Base-by-base conservation (phyloP, 2,329 filamentous ascomycete genomes). In the Coniosporium uncinatum region DNA sequence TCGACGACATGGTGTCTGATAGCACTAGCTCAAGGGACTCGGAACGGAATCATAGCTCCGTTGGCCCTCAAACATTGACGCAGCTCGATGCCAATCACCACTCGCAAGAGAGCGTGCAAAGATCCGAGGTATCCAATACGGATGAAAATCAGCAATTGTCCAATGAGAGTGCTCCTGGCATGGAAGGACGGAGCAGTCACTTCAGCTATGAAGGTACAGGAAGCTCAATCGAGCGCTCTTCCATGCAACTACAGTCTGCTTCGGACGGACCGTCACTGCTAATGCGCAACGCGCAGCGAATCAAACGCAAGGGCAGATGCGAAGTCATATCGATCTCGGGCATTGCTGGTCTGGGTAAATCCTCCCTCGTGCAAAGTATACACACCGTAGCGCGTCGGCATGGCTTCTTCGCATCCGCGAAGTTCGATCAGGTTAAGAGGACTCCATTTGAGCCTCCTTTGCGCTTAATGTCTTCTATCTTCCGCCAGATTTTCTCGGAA, bases 401-500 rank as follows among this genome's bases (percentile, higher is more conserved):
- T 43, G 78, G 78, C 5, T 83, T 81, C 50, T 79, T 79, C 49
- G 75, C 76, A 1, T 70, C 72, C 36, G 71, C 76, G 20, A 78
- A 76, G 48, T 77, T 83, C 41, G 79, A 83, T 48, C 70, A 74
- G 40, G 70, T 75, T 16, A 73, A 73, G 48, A 71, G 71, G 41
- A 69, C 76, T 4, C 79, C 79, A 0, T 83, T 80, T 47, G 79
- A 81, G 42, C 76, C 79, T 0, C 70, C 81, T 29, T 63, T 81
- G 16, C 73, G 71, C 45, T 64, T 79, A n/a, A 68, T 83, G 61
- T 75, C 74, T 5, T 78, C 75, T 29, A 59, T 82, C 16, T 75
- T 83, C 42, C 70, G 78, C 20, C 79, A 83, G 46, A 80, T 82
- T 5, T 83, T 82, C 51, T 80, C 77, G 1, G 79, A 83, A 52